Conservation (phyloP, 192 early-diverging fungal species). For the Coemansia sp. region DNA sequence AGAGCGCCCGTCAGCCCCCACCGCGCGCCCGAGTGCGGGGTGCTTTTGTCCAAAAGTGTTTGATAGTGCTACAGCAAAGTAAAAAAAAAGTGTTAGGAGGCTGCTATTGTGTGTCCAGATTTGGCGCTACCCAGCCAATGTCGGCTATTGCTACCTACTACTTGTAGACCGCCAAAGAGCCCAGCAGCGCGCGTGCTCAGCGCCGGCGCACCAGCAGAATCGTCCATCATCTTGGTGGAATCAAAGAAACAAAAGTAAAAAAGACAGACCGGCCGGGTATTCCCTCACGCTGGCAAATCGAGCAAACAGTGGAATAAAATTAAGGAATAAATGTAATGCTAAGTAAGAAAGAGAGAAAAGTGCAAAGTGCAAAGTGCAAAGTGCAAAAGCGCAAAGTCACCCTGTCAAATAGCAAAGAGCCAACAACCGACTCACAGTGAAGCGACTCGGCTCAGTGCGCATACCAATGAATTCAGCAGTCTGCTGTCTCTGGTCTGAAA, state of each 20-base stretch:
- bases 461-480: background rate
- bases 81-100: background rate
- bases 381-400: too few species aligned
- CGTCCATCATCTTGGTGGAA: constrained; percentile 45
- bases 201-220: constrained; percentile 39
- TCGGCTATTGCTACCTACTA: constrained; percentile 11
- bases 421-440: background rate
- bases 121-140: background rate
- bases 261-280: background rate
- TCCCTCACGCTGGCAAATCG: background rate
- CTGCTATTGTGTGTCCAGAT: background rate
- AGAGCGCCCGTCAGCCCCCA: constrained; percentile 68
- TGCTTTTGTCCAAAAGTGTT: constrained; percentile 75
- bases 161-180: constrained; percentile 24
- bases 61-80: constrained; percentile 63
- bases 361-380: too few species aligned
- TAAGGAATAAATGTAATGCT: background rate
- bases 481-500: background rate
- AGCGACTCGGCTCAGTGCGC: background rate
- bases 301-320: background rate
- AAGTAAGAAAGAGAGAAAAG: background rate
- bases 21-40: constrained; percentile 70
- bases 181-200: constrained; percentile 44
- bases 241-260: background rate
- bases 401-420: background rate